A percentile compares a stretch with the other conserved stretches of the same genome.
Conservation (phyloP, 306 rosid genomes). For the Vigna reflexopilosa region DNA sequence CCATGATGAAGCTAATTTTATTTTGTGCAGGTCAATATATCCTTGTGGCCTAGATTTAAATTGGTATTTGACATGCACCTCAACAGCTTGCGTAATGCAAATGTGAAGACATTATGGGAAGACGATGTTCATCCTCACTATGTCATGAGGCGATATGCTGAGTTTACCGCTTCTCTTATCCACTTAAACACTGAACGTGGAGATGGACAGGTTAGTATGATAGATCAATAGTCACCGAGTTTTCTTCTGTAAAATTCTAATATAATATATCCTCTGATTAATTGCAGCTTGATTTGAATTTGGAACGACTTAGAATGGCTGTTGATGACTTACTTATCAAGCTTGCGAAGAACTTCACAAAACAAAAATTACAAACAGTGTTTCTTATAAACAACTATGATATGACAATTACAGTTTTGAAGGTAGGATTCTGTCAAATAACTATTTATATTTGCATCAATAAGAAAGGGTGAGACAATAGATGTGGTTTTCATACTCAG, state of each 20-base stretch:
- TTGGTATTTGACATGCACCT: constrained; percentile 98
- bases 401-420: constrained; percentile 90
- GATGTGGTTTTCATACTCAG: constrained; percentile 16
- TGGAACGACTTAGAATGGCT: constrained; percentile 97
- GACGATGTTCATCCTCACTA: constrained; percentile 99
- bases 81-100: constrained; percentile 87
- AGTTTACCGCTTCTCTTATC: constrained; percentile 94
- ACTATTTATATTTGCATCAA: constrained; percentile 44
- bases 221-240: constrained; percentile 14
- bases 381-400: constrained; percentile 97
- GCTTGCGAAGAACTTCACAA: constrained; percentile 88
- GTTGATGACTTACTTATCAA: constrained; percentile 90
- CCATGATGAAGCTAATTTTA: constrained; percentile 38
- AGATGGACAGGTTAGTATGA: constrained; percentile 83
- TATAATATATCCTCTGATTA: constrained; percentile 23
- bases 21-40: constrained; percentile 78
- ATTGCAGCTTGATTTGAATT: constrained; percentile 84
- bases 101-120: constrained; percentile 91
- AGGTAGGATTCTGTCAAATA: constrained; percentile 63
- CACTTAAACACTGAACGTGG: constrained; percentile 91
- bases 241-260: constrained; percentile 33
- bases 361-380: constrained; percentile 77
- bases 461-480: constrained; percentile 30
- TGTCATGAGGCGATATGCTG: constrained; percentile 97
- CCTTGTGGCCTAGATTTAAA: constrained; percentile 98